Evolutionary conservation across 2,329 filamentous ascomycete species (phyloP).

Genomic region (Tolypocladium album): DNA sequence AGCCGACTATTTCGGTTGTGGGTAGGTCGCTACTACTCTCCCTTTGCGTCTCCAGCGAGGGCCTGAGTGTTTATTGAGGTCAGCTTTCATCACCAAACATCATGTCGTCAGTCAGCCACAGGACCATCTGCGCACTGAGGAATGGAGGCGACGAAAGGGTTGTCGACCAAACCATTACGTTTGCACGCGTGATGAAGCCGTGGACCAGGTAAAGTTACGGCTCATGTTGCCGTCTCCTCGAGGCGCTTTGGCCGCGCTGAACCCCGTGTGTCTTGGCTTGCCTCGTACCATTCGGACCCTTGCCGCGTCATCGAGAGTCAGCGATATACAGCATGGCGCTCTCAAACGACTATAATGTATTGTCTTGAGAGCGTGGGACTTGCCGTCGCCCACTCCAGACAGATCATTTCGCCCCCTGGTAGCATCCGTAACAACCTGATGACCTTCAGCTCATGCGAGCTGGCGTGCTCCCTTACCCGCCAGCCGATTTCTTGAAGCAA

Average conservation of each 20-base stretch:
- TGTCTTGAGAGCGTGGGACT: not conserved
- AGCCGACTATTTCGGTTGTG: not conserved
- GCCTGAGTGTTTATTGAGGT: not conserved
- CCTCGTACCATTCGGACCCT: not conserved
- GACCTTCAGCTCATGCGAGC: conserved; percentile 3
- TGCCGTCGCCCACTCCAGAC: not conserved
- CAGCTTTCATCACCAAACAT: not conserved
- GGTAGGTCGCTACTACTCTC: no score
- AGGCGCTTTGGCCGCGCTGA: not conserved
- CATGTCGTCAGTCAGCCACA: not conserved
- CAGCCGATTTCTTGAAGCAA: not conserved
- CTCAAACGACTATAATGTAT: not conserved
- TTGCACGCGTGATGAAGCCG: not conserved
- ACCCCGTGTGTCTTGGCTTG: not conserved
- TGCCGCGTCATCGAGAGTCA: no score
- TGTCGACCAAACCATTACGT: not conserved
- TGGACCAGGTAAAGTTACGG: not conserved
- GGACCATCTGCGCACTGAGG: not conserved
- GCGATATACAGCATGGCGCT: no score
- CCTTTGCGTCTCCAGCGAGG: not conserved
- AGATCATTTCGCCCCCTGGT: not conserved
- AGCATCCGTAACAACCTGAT: not conserved
- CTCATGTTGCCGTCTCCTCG: not conserved
- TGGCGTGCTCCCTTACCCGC: not conserved
- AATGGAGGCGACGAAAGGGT: not conserved